Percentiles rank a stretch among this genome's conserved stretches.
phyloP scores from a whole-genome alignment of 2,329 filamentous ascomycete species.

The Ceratocystis cubensis region DNA sequence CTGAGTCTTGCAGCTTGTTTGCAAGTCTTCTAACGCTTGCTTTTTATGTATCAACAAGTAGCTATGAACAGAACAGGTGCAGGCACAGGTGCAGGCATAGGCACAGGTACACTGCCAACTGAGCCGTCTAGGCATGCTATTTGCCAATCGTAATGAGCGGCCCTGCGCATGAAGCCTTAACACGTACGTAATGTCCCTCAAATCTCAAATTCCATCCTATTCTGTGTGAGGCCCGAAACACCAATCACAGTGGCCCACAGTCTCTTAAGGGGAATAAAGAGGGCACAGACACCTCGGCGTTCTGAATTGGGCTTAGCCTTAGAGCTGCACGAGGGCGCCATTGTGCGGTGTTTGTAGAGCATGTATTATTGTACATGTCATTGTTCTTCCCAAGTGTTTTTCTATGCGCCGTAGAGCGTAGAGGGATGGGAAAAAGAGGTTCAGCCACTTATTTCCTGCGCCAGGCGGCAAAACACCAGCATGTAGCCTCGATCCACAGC shows the following conservation, averaged over 20 bases:
- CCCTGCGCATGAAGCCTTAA: not conserved
- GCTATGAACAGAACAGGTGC: too few relatives aligned
- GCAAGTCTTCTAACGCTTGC: too few relatives aligned
- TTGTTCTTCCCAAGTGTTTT: not conserved
- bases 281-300: conserved; percentile 1
- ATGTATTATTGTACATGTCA: not conserved
- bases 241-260: not conserved
- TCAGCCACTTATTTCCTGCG: too few relatives aligned
- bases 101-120: too few relatives aligned
- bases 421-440: too few relatives aligned
- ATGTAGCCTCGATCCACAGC: too few relatives aligned
- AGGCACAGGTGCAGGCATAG: too few relatives aligned
- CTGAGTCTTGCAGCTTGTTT: too few relatives aligned
- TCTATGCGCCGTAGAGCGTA: not conserved
- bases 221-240: conserved; percentile 3
- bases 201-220: conserved; percentile 7
- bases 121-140: not conserved
- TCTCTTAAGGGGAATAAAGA: not conserved
- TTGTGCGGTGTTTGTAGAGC: conserved; percentile 2
- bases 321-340: conserved; percentile 1
- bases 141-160: not conserved
- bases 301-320: not conserved
- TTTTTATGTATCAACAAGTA: too few relatives aligned
- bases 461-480: too few relatives aligned
- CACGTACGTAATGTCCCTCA: conserved; percentile 2